phyloP scores from a whole-genome alignment of 2,329 filamentous ascomycete species.

The Diaporthe citrichinensis region DNA sequence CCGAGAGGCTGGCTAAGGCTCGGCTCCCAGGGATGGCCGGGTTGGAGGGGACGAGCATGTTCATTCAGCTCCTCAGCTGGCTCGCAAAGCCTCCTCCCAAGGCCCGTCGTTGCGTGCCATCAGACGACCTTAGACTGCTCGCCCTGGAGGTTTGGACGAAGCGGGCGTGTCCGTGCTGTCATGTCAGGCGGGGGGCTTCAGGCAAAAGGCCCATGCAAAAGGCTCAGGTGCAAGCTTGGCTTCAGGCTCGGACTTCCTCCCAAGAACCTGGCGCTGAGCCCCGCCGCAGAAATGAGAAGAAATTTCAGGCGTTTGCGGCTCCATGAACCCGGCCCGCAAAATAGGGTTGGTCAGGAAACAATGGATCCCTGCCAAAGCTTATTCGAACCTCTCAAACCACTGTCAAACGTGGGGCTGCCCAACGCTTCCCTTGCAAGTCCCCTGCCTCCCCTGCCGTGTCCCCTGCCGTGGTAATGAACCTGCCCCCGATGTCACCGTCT shows the following conservation, averaged over 20 bases:
- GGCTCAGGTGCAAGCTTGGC: background rate
- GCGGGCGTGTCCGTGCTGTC: constrained; percentile 17
- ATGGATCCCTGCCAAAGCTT: constrained; percentile 28
- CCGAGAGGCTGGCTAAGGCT: constrained; percentile 11
- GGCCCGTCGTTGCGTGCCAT: constrained; percentile 1
- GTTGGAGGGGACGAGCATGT: background rate
- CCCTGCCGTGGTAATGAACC: background rate
- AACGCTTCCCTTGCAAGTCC: background rate
- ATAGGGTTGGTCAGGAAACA: constrained; percentile 8
- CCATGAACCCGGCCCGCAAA: constrained; percentile 17
- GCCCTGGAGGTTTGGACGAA: constrained; percentile 16
- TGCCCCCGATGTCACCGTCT: constrained; percentile 19
- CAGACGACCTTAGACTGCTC: constrained; percentile 1
- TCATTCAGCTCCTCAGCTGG: constrained; percentile 11
- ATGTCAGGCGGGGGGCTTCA: background rate
- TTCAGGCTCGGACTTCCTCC: constrained; percentile 15
- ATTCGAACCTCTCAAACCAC: constrained; percentile 31
- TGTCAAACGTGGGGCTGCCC: constrained; percentile 28
- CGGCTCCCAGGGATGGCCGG: background rate
- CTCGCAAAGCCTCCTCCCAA: background rate
- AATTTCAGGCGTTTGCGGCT: constrained; percentile 24
- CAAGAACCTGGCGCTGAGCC: constrained; percentile 9
- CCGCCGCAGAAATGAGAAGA: constrained; percentile 22
- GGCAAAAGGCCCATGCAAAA: background rate
- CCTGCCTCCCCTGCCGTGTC: background rate